phyloP scores from a whole-genome alignment of 1,139 yeast genomes.

The Magnusiomyces tetraspermus region DNA sequence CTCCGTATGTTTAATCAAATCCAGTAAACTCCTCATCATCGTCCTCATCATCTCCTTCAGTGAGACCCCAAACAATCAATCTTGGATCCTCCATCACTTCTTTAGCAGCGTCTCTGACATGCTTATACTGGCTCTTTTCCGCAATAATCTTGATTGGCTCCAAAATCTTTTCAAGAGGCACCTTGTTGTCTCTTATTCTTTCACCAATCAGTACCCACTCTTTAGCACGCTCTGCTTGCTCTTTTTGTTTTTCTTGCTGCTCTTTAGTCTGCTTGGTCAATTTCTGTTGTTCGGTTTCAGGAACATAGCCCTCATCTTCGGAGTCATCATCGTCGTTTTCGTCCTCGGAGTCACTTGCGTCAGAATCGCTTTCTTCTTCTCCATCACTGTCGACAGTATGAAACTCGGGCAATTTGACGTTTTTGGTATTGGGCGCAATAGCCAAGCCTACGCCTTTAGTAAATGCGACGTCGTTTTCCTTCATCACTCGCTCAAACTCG shows the following conservation, averaged over 20 bases:
- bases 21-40: conserved; percentile 43
- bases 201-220: conserved; percentile 29
- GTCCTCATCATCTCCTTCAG: conserved; percentile 32
- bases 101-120: conserved; percentile 56
- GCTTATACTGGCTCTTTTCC: conserved; percentile 46
- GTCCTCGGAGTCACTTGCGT: conserved; percentile 27
- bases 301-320: conserved; percentile 6
- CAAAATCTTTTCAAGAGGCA: conserved; percentile 50
- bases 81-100: conserved; percentile 61
- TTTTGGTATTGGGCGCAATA: not conserved
- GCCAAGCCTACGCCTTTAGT: conserved; percentile 1
- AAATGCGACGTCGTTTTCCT: conserved; percentile 26
- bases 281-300: conserved; percentile 5
- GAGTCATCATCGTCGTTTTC: conserved; percentile 5
- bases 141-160: conserved; percentile 50
- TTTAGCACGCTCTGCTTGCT: conserved; percentile 12
- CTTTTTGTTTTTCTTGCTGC: conserved; percentile 24
- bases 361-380: conserved; percentile 23
- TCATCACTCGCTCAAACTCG: conserved; percentile 64
- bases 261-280: conserved; percentile 26
- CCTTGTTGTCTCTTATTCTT: conserved; percentile 20
- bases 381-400: conserved; percentile 5
- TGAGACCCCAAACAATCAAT: conserved; percentile 56
- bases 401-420: conserved; percentile 19
- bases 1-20: conserved; percentile 36